Evolutionary conservation across 176 grass and related monocot genomes (phyloP), one percentile per base, ranked within the genome.

Genomic region (Raddia guianensis): DNA sequence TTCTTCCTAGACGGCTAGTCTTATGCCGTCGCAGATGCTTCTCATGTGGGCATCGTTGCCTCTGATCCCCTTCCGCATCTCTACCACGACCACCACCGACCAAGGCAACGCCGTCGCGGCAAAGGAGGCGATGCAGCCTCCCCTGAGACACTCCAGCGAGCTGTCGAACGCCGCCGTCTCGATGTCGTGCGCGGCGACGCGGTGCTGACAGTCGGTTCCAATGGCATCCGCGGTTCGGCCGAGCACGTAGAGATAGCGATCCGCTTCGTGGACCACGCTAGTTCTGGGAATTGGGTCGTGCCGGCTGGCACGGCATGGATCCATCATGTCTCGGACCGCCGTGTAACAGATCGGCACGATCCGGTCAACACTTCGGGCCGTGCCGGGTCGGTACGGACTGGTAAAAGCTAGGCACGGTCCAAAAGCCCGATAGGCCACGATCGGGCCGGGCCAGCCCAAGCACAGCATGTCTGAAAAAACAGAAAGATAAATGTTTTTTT

Each of bases 191-290:
- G 78, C 55, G 52, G 87, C 78, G 13, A 91, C 51, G 34, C 3
- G 73, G 0, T 61, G 69, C 1, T 15, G 27, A 15, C 50, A 72
- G 19, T 35, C 18, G 32, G 16, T 8, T 34, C 4, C 20, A 15
- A 88, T 79, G 67, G 21, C 54, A 5, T 91, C 86, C 4, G 21
- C 5, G 19, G 16, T 50, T 60, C 82, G 67, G 19, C 89, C 89
- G 35, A 87, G 71, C 11, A 91, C 85, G 53, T 88, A 88, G 11
- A 91, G 82, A 27, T 82, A 85, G 49, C 89, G 74, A 52, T 85
- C 78, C 43, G 74, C 21, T 45, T 82, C 85, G 0, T 42, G 13
- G 61, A 91, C 72, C 12, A 91, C 62, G 42, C 82, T 27, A 0
- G 27, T 27, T 27, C 27, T 27, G 27, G 27, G 27, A 27, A 27